Percentiles rank a stretch among this genome's conserved stretches.
Conservation (phyloP, 2,329 filamentous ascomycete species). For the Cercospora beticola region DNA sequence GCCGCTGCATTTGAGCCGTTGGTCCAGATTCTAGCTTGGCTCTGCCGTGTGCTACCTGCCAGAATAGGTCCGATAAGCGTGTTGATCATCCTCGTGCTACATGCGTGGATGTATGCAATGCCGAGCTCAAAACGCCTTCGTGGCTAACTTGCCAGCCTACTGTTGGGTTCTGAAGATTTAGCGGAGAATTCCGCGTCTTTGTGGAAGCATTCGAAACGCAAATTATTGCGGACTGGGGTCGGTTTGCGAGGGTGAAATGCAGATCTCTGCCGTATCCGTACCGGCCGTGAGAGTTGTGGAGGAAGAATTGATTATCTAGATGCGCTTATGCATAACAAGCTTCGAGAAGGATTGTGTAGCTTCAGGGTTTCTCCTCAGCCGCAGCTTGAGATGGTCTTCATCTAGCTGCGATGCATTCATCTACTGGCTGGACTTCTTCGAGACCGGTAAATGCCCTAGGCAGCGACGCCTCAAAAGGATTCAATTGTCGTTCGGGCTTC, state of each 20-base stretch:
- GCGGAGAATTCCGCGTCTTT: neutral
- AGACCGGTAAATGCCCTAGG: neutral
- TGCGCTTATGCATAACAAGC: conserved; percentile 6
- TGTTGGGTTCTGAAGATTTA: neutral
- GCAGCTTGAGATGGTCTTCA: neutral
- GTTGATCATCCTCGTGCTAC: neutral
- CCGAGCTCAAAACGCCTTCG: neutral
- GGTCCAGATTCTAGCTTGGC: neutral
- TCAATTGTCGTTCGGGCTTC: neutral
- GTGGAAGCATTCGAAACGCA: neutral
- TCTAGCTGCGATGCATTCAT: neutral
- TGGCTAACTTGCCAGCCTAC: neutral
- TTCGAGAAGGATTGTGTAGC: conserved; percentile 7
- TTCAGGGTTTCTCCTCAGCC: conserved; percentile 9
- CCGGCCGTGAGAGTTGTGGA: neutral
- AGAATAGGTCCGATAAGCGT: neutral
- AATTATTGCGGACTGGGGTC: neutral
- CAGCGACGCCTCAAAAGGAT: neutral
- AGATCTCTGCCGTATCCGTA: neutral
- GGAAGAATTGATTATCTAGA: neutral
- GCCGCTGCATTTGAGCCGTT: neutral
- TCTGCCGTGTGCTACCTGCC: neutral
- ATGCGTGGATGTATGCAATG: neutral
- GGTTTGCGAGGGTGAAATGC: neutral
- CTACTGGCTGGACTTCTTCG: neutral